These are phyloP conservation scores for Arctostaphylos glauca DNA, from an alignment of 148 eudicot species.

Conservation along the genomic window DNA sequence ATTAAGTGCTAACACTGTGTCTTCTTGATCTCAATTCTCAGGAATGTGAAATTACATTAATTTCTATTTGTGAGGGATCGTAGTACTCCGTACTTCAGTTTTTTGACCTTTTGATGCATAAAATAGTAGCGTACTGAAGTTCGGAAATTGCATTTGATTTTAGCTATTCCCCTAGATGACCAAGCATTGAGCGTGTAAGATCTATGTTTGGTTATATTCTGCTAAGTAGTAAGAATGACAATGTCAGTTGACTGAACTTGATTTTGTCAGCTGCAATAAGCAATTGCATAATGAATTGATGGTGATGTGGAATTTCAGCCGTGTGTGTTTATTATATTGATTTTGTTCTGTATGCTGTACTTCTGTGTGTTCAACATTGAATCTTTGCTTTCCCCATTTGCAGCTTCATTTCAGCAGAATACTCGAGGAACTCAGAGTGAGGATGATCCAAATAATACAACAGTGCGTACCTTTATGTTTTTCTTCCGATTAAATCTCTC, in stretches of 20 bases:
- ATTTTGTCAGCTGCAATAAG: not conserved
- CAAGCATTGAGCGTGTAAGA: not conserved
- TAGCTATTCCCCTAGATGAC: not conserved
- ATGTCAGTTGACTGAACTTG: not conserved
- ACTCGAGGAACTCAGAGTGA: conserved; percentile 67
- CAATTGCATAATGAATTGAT: not conserved
- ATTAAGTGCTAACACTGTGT: no score
- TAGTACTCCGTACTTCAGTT: not conserved
- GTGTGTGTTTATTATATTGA: not conserved
- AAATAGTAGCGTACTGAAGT: not conserved
- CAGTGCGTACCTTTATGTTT: conserved; percentile 53
- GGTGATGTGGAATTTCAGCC: not conserved
- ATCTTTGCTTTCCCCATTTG: conserved; percentile 23
- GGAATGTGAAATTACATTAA: not conserved
- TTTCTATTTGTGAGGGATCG: not conserved
- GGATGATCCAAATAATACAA: conserved; percentile 93
- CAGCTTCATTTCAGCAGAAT: conserved; percentile 82
- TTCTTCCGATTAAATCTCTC: not conserved
- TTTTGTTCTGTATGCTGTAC: not conserved
- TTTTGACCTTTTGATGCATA: not conserved
- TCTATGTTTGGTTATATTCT: not conserved
- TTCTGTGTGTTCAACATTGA: conserved; percentile 8
- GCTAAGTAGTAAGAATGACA: not conserved
- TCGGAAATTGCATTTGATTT: not conserved
- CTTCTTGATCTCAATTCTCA: not conserved